Evolutionary conservation across 2,329 filamentous ascomycete genomes (phyloP).

Genomic region (Cercospora sp.): DNA sequence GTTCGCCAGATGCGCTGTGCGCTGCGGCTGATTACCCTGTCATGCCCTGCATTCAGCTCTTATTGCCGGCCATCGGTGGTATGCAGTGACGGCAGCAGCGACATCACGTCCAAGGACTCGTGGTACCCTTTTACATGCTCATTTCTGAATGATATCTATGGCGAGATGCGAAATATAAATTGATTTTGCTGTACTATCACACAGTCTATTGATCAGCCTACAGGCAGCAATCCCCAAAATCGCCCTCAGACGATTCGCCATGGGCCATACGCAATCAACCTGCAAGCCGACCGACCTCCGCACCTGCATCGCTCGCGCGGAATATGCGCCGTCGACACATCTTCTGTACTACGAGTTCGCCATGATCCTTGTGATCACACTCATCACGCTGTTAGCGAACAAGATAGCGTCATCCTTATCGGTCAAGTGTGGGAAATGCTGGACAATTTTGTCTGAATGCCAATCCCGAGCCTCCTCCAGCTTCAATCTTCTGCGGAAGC

Average conservation of each 20-base stretch:
- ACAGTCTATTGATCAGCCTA: no score
- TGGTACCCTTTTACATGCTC: no score
- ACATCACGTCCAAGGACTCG: neutral
- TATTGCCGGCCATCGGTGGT: neutral
- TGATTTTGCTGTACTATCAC: no score
- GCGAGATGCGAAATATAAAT: no score
- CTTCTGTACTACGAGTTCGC: neutral
- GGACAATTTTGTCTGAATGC: constrained; percentile 10
- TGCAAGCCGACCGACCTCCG: neutral
- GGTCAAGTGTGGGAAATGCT: constrained; percentile 7
- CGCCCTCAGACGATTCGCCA: neutral
- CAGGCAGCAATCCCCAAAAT: no score
- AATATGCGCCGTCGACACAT: neutral
- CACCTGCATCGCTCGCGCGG: neutral
- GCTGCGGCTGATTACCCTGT: neutral
- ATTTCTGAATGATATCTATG: no score
- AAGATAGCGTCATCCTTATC: neutral
- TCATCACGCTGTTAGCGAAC: constrained; percentile 2
- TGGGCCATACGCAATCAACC: neutral
- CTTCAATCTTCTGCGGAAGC: constrained; percentile 6
- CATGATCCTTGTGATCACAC: neutral
- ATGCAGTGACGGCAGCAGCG: neutral
- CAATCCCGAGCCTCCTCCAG: neutral
- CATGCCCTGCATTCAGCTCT: neutral
- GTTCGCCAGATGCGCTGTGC: neutral